These are phyloP conservation scores for Solanum hybrid DNA, from an alignment of 305 asterid genomes.

Conservation along the genomic window DNA sequence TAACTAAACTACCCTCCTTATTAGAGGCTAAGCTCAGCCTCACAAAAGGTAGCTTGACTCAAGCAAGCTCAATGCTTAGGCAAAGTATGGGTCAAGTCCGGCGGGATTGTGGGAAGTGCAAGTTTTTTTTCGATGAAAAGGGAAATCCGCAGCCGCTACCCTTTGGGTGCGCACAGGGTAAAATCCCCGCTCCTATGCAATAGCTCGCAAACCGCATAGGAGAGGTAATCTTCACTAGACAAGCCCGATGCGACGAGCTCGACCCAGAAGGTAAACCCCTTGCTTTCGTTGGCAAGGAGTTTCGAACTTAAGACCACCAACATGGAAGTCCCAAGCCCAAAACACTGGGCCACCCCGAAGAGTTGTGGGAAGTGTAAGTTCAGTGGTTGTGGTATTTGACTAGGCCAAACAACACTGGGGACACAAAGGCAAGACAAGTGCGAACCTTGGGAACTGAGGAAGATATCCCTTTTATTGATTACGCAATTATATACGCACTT, in stretches of 20 bases:
- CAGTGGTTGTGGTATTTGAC: background rate
- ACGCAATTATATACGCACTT: background rate
- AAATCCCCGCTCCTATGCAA: too few species aligned
- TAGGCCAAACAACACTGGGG: background rate
- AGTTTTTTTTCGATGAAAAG: background rate
- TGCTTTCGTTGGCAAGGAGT: too few species aligned
- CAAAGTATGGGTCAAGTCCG: background rate
- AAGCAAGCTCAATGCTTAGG: background rate
- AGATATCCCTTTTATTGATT: background rate
- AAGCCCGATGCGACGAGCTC: too few species aligned
- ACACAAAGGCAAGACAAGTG: background rate
- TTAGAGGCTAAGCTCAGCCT: background rate
- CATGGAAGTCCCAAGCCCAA: too few species aligned
- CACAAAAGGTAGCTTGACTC: background rate
- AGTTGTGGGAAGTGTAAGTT: background rate
- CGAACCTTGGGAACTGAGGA: background rate
- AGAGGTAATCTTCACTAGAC: too few species aligned
- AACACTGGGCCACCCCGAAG: too few species aligned
- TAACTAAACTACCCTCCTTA: background rate
- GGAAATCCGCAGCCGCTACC: too few species aligned
- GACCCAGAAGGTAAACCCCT: too few species aligned
- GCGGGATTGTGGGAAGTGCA: background rate
- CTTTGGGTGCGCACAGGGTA: too few species aligned
- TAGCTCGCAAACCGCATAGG: too few species aligned
- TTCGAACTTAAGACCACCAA: too few species aligned